Conservation (phyloP, 176 grass and related monocot genomes). For the Miscanthus lutarioriparius region DNA sequence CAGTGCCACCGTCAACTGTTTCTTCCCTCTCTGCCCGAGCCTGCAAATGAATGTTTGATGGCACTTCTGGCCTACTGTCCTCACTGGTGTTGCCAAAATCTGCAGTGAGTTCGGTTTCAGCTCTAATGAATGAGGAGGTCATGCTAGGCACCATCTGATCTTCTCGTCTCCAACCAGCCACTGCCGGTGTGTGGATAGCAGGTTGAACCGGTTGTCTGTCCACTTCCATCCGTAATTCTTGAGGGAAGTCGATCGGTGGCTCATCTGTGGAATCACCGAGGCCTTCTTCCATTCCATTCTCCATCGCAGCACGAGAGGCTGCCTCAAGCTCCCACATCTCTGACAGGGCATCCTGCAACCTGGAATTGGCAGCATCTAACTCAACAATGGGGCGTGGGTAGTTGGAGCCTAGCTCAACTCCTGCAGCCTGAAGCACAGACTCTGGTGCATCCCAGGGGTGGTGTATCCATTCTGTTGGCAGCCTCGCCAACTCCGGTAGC, state of each 20-base stretch:
- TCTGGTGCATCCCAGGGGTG: slow-evolving; percentile 95
- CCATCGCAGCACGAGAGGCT: slow-evolving; percentile 68
- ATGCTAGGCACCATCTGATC: slow-evolving; percentile 98
- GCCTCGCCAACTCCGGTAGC: slow-evolving; percentile 87
- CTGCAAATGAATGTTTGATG: slow-evolving; percentile 49
- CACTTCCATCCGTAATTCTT: slow-evolving; percentile 78
- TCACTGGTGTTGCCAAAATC: slow-evolving; percentile 56
- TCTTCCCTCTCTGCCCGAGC: slow-evolving; percentile 40
- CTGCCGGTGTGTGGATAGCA: slow-evolving; percentile 23
- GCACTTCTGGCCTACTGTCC: slow-evolving; percentile 68
- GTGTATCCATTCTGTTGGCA: slow-evolving; percentile 98
- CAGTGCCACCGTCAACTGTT: slow-evolving; percentile 8
- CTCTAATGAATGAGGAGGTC: slow-evolving; percentile 78
- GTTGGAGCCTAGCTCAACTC: slow-evolving; percentile 95
- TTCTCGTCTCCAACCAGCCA: slow-evolving; percentile 41
- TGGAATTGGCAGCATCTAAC: slow-evolving; percentile 73
- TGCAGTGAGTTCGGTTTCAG: slow-evolving; percentile 64
- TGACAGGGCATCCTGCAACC: slow-evolving; percentile 73
- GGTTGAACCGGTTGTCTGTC: slow-evolving; percentile 42
- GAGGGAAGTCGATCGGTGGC: slow-evolving; percentile 60
- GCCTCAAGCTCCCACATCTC: slow-evolving; percentile 95
- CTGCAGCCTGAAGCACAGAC: slow-evolving; percentile 85
- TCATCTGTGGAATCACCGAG: slow-evolving; percentile 89
- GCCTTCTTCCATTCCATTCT: slow-evolving; percentile 96
- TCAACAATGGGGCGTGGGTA: slow-evolving; percentile 82